Evolutionary conservation across 176 grass and related monocot species (phyloP).

Genomic region (Oryza nivara): DNA sequence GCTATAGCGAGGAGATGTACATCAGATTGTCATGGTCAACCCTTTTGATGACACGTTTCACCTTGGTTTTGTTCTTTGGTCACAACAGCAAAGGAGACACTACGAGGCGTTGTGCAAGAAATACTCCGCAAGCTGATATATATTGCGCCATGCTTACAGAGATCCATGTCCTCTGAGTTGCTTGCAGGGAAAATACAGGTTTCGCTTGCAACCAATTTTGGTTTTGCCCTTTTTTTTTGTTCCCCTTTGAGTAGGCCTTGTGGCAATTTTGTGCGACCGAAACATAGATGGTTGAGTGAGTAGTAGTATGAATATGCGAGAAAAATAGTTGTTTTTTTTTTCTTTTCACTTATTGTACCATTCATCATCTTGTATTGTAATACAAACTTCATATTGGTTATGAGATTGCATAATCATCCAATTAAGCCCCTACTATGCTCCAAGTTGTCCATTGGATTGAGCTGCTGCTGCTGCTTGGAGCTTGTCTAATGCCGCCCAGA

Average conservation of each 20-base stretch:
- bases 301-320: neutral
- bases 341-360: neutral
- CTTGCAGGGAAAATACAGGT: neutral
- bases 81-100: slow-evolving; percentile 65
- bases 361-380: neutral
- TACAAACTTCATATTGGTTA: neutral
- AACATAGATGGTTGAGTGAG: neutral
- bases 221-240: neutral
- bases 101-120: slow-evolving; percentile 52
- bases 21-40: neutral
- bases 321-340: neutral
- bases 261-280: slow-evolving; percentile 21
- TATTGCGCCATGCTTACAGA: neutral
- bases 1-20: neutral
- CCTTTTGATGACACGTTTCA: neutral
- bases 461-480: neutral
- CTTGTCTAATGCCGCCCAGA: slow-evolving; percentile 58
- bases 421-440: neutral
- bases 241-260: neutral
- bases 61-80: neutral
- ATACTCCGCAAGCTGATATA: slow-evolving; percentile 48
- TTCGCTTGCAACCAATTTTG: neutral
- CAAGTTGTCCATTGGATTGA: neutral
- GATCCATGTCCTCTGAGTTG: neutral
- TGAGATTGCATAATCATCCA: neutral